phyloP scores from a whole-genome alignment of 129 eudicot genomes.

The Gnaphalium uliginosum region DNA sequence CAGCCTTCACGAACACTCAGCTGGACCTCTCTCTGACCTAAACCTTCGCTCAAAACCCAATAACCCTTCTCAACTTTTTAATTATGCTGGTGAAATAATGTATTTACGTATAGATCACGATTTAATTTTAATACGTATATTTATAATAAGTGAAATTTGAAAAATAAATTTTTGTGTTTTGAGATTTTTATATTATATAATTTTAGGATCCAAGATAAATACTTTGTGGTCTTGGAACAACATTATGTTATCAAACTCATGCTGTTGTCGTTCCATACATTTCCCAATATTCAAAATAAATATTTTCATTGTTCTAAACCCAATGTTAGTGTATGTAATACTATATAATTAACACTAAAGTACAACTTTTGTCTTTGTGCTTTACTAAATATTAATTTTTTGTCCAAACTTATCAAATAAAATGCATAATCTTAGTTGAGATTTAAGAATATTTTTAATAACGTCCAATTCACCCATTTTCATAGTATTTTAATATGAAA shows the following conservation, averaged over 20 bases:
- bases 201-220: neutral
- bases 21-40: conserved; percentile 22
- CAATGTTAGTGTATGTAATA: neutral
- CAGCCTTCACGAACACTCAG: conserved; percentile 20
- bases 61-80: conserved; percentile 18
- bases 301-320: neutral
- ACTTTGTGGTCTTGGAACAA: neutral
- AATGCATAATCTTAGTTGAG: too few species aligned
- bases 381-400: neutral
- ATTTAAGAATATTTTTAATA: too few species aligned
- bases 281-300: neutral
- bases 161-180: too few species aligned
- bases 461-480: too few species aligned
- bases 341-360: neutral
- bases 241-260: neutral
- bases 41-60: conserved; percentile 25
- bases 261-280: neutral
- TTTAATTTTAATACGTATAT: too few species aligned
- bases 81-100: too few species aligned
- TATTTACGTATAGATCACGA: too few species aligned
- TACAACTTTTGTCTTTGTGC: neutral
- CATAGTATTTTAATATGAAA: too few species aligned
- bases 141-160: too few species aligned
- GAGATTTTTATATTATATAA: too few species aligned
- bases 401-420: too few species aligned